phyloP scores from a whole-genome alignment of 495 filamentous ascomycete species.

The Umbilicaria muhlenbergii region DNA sequence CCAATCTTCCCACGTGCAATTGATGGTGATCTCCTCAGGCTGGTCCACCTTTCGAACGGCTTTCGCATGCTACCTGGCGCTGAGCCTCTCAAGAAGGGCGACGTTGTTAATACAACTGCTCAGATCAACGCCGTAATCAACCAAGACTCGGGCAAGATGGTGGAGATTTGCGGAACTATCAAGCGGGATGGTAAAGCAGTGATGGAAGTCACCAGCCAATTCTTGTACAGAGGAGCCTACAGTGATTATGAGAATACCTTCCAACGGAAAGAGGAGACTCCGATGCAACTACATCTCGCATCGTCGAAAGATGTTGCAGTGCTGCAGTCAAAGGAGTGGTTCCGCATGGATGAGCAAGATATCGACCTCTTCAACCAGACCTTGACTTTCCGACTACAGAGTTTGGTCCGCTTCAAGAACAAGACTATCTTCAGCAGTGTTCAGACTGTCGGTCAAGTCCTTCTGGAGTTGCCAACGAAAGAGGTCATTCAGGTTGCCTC shows the following conservation, averaged over 20 bases:
- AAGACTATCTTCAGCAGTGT: constrained; percentile 83
- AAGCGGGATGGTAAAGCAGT: constrained; percentile 71
- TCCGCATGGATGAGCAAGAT: constrained; percentile 64
- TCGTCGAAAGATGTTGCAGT: constrained; percentile 86
- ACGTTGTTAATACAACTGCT: constrained; percentile 82
- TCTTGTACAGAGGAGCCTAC: constrained; percentile 88
- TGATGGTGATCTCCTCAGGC: constrained; percentile 84
- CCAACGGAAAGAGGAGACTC: constrained; percentile 89
- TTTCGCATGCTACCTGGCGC: constrained; percentile 98
- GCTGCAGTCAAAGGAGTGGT: constrained; percentile 93
- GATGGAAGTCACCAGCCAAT: constrained; percentile 97
- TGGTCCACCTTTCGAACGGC: constrained; percentile 89
- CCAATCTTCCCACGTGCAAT: constrained; percentile 92
- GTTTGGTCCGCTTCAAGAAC: constrained; percentile 86
- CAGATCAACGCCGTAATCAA: constrained; percentile 97
- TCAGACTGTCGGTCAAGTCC: constrained; percentile 81
- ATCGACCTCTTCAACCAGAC: constrained; percentile 81
- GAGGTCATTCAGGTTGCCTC: constrained; percentile 92
- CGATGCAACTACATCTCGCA: constrained; percentile 80
- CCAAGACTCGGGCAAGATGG: constrained; percentile 97
- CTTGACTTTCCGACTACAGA: constrained; percentile 89
- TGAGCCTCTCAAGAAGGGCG: constrained; percentile 83
- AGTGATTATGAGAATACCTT: constrained; percentile 94
- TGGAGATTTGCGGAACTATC: constrained; percentile 95
- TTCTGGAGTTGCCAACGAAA: constrained; percentile 92